phyloP scores from a whole-genome alignment of 2,329 filamentous ascomycete genomes.

The Colletotrichum liaoningense region DNA sequence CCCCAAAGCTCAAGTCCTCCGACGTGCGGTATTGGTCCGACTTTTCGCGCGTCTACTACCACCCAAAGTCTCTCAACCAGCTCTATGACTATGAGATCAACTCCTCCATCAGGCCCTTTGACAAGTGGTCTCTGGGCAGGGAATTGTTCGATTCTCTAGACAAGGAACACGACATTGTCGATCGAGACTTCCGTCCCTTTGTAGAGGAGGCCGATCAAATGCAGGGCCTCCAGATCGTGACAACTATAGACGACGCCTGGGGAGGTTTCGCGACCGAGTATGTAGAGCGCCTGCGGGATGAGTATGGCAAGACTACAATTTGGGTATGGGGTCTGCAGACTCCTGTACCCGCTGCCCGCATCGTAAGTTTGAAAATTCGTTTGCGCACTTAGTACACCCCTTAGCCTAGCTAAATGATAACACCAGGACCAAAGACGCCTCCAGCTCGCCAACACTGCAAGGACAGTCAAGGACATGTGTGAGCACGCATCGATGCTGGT shows the following conservation, averaged over 20 bases:
- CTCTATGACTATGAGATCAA: constrained; percentile 88
- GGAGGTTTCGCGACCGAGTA: constrained; percentile 81
- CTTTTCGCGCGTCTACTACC: constrained; percentile 91
- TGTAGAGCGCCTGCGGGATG: constrained; percentile 83
- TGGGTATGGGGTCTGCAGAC: constrained; percentile 90
- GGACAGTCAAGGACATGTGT: constrained; percentile 75
- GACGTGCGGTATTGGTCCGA: constrained; percentile 97
- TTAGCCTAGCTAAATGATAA: constrained; percentile 3
- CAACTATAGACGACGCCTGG: constrained; percentile 82
- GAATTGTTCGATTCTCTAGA: constrained; percentile 81
- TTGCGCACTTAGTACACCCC: background rate
- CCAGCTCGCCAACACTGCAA: constrained; percentile 79
- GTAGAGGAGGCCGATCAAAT: constrained; percentile 93
- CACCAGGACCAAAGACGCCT: constrained; percentile 68
- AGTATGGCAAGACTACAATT: constrained; percentile 87
- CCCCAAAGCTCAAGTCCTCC: constrained; percentile 73
- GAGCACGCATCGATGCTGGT: constrained; percentile 81
- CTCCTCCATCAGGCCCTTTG: constrained; percentile 84
- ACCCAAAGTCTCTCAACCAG: constrained; percentile 88
- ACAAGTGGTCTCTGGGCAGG: constrained; percentile 78
- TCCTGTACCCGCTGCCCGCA: constrained; percentile 45
- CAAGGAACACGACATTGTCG: constrained; percentile 85
- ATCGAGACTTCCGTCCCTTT: constrained; percentile 90
- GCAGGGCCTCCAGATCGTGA: constrained; percentile 85
- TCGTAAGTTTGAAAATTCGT: background rate